Evolutionary conservation across 2,329 filamentous ascomycete genomes (phyloP), one percentile per base, ranked within the genome.

Genomic region (Verticillium tricorpus): DNA sequence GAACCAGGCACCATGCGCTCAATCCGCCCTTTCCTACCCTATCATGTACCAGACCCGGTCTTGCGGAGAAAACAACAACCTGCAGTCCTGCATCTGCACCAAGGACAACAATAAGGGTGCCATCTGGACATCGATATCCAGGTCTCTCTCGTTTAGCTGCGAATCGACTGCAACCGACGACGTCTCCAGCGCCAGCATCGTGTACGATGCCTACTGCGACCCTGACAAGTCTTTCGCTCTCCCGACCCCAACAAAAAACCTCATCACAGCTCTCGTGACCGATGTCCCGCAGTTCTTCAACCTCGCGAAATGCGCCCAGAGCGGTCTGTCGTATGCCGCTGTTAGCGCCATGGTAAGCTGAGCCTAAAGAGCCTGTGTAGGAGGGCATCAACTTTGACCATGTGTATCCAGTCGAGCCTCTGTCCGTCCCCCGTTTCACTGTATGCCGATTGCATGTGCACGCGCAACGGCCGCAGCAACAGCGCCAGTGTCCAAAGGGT

Each of bases 11-110:
- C 80, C 81, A 25, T 85, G 83, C 68, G 82, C 76, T 3, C 74
- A 77, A 62, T 72, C 69, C 2, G 82, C 80, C 11, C 61, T 85
- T 45, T 77, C 74, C 7, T 35, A 35, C 2, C 76, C 78, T 61
- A 69, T 85, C 65, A 73, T 76, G 62, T 62, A 66, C 39, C 74
- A 79, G 65, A 83, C 82, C 0, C 70, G 72, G 14, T 72, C 71
- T 55, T 85, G 82, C 64, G 77, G 77, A 15, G 77, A 70, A 5
- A 77, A 76, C 15, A 74, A 76, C 5, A 77, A 74, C 6, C 70
- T 85, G 11, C 81, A 84, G 64, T 78, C 76, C 11, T 85, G 83
- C 62, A 74, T 83, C n/a, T 85, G 82, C 71, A 79, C 78, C 12
- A 80, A 82, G 67, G 75, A 77, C 64, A 75, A 73, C 56, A 76